A percentile compares a stretch with the other conserved stretches of the same genome.
Conservation (phyloP, 73 alveolate genomes). For the Strombidium stylifer region DNA sequence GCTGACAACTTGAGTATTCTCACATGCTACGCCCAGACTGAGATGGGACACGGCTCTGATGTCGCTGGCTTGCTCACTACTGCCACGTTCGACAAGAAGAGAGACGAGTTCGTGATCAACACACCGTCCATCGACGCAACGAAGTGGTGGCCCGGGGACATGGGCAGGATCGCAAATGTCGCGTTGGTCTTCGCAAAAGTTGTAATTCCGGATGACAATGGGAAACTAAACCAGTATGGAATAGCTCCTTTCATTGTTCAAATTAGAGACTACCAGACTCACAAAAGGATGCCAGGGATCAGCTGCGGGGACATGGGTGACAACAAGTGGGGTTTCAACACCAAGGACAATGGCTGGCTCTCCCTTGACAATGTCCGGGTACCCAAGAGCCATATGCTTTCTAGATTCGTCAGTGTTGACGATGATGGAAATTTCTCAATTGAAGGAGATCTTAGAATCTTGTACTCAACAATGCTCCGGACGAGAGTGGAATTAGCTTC, state of each 20-base stretch:
- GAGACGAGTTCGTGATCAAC: constrained; percentile 61
- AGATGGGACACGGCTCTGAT: constrained; percentile 83
- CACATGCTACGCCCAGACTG: constrained; percentile 84
- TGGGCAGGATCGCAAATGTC: constrained; percentile 66
- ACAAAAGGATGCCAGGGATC: constrained; percentile 75
- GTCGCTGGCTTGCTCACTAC: constrained; percentile 67
- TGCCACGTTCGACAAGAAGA: constrained; percentile 65
- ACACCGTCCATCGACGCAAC: constrained; percentile 56
- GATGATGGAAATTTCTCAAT: constrained; percentile 62
- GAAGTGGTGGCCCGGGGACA: constrained; percentile 82
- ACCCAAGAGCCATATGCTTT: constrained; percentile 82
- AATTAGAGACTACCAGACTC: constrained; percentile 73
- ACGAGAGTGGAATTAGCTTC: constrained; percentile 56
- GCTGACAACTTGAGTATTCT: constrained; percentile 24
- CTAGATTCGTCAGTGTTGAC: constrained; percentile 69
- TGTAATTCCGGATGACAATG: constrained; percentile 61
- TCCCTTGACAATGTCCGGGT: constrained; percentile 73
- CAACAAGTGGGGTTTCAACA: constrained; percentile 76
- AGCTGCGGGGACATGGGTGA: constrained; percentile 95
- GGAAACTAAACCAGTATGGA: constrained; percentile 67
- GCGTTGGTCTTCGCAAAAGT: constrained; percentile 74
- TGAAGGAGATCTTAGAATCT: constrained; percentile 66
- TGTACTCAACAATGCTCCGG: constrained; percentile 73
- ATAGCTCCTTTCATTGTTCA: constrained; percentile 82
- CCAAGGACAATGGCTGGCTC: constrained; percentile 90